phyloP scores from a whole-genome alignment of 495 filamentous ascomycete genomes.

The Gamarada debralockiae region DNA sequence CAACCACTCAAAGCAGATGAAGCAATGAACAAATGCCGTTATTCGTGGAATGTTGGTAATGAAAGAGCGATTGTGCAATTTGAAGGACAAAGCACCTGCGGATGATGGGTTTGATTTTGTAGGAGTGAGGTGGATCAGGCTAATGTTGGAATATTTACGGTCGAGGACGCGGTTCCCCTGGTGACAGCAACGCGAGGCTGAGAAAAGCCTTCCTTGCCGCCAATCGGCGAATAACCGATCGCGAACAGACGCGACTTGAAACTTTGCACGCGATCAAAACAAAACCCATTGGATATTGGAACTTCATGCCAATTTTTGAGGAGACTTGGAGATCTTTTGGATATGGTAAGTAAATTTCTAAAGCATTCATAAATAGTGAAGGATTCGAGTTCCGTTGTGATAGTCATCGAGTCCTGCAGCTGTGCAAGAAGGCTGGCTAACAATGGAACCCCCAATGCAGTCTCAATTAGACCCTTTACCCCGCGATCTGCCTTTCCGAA shows the following conservation, averaged over 20 bases:
- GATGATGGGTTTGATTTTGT: conserved; percentile 7
- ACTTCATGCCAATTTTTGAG: background rate
- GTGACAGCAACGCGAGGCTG: conserved; percentile 17
- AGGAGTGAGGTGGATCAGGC: conserved; percentile 1
- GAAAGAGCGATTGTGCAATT: background rate
- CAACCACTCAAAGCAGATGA: no score
- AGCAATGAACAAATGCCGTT: conserved; percentile 8
- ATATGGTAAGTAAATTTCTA: conserved; percentile 24
- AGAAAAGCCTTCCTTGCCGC: conserved; percentile 7
- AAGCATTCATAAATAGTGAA: background rate
- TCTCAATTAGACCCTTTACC: conserved; percentile 89
- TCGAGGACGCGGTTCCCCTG: conserved; percentile 1
- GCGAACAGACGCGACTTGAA: conserved; percentile 7
- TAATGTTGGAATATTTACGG: background rate
- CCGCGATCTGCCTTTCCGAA: conserved; percentile 81
- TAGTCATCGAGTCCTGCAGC: background rate
- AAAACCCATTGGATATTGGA: conserved; percentile 21
- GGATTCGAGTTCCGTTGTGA: background rate
- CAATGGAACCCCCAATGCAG: conserved; percentile 38
- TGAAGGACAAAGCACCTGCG: background rate
- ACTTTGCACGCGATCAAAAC: conserved; percentile 22
- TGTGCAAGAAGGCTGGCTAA: conserved; percentile 25
- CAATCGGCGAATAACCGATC: conserved; percentile 19
- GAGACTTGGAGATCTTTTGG: conserved; percentile 2
- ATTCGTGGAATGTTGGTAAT: conserved; percentile 1